A percentile compares a stretch with the other conserved stretches of the same genome.
Evolutionary conservation across 108 stramenopile species (phyloP).

Genomic region (Nitzschia sp.): DNA sequence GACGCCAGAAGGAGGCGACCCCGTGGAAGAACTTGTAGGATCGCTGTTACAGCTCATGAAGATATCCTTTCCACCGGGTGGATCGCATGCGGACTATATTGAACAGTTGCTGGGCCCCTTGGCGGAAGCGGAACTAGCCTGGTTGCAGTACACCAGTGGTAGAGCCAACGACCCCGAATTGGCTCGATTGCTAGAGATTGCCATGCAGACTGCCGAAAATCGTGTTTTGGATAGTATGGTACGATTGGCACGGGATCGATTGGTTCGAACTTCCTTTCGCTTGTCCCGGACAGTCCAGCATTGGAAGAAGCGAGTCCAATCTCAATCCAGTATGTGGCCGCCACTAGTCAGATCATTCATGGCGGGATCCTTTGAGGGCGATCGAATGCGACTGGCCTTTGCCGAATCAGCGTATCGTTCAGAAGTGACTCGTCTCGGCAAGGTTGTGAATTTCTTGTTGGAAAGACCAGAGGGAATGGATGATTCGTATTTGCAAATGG

Average conservation of each 20-base stretch:
- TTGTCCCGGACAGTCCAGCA: slow-evolving; percentile 52
- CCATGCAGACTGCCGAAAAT: slow-evolving; percentile 45
- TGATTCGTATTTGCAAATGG: slow-evolving; percentile 19
- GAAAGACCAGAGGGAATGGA: slow-evolving; percentile 57
- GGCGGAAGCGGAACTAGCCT: slow-evolving; percentile 16
- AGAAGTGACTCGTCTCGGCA: slow-evolving; percentile 63
- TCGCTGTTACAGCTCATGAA: slow-evolving; percentile 24
- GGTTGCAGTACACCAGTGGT: slow-evolving; percentile 7
- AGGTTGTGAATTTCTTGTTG: slow-evolving; percentile 39
- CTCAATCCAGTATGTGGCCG: neutral
- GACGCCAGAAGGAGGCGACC: neutral
- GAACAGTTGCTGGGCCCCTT: slow-evolving; percentile 29
- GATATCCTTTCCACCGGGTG: slow-evolving; percentile 24
- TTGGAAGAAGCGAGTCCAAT: slow-evolving; percentile 59
- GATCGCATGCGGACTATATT: slow-evolving; percentile 24
- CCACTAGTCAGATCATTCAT: neutral
- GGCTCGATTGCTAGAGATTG: slow-evolving; percentile 18
- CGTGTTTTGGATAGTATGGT: slow-evolving; percentile 62
- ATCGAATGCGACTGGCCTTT: slow-evolving; percentile 44
- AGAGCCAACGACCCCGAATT: neutral
- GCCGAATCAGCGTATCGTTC: slow-evolving; percentile 60
- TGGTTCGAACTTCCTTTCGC: slow-evolving; percentile 55
- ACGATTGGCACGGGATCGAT: slow-evolving; percentile 67
- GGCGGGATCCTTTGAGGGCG: slow-evolving; percentile 25
- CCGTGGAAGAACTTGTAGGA: neutral